Percentiles rank a stretch among this genome's conserved stretches.
These are phyloP conservation scores for Casuarina cunninghamiana DNA, from an alignment of 306 rosid genomes.

Conservation along the genomic window DNA sequence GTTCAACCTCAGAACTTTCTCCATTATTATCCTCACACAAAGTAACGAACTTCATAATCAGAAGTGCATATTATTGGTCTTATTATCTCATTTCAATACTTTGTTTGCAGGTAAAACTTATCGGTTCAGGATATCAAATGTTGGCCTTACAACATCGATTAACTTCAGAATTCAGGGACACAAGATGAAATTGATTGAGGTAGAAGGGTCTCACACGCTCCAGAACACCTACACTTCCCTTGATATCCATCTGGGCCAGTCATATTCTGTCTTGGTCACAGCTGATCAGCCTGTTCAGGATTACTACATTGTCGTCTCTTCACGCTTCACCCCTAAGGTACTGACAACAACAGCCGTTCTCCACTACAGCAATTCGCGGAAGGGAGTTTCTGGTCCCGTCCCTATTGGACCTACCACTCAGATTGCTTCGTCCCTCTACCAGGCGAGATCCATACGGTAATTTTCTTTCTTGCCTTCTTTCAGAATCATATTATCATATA, in stretches of 20 bases:
- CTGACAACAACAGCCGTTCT: conserved; percentile 88
- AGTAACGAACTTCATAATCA: neutral
- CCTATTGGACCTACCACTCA: conserved; percentile 77
- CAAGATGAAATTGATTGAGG: conserved; percentile 77
- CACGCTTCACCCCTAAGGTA: conserved; percentile 65
- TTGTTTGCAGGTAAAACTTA: conserved; percentile 74
- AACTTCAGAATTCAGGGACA: conserved; percentile 95
- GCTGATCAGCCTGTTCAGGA: conserved; percentile 88
- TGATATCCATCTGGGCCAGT: conserved; percentile 91
- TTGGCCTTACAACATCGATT: conserved; percentile 84
- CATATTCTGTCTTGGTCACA: conserved; percentile 87
- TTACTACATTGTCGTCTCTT: conserved; percentile 77
- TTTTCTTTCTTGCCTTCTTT: conserved; percentile 13
- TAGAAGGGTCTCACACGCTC: conserved; percentile 96
- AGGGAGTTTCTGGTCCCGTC: conserved; percentile 72
- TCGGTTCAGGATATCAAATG: conserved; percentile 92
- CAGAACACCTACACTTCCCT: conserved; percentile 74
- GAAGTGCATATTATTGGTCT: neutral
- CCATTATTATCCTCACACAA: neutral
- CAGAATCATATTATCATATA: neutral
- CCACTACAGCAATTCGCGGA: conserved; percentile 81
- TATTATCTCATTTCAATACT: conserved; percentile 2
- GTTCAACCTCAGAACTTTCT: too few relatives aligned
- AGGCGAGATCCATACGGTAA: conserved; percentile 88
- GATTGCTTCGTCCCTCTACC: conserved; percentile 64